Conservation (phyloP, 1,284 basidiomycete species). For the Crucibulum cyathiforme region DNA sequence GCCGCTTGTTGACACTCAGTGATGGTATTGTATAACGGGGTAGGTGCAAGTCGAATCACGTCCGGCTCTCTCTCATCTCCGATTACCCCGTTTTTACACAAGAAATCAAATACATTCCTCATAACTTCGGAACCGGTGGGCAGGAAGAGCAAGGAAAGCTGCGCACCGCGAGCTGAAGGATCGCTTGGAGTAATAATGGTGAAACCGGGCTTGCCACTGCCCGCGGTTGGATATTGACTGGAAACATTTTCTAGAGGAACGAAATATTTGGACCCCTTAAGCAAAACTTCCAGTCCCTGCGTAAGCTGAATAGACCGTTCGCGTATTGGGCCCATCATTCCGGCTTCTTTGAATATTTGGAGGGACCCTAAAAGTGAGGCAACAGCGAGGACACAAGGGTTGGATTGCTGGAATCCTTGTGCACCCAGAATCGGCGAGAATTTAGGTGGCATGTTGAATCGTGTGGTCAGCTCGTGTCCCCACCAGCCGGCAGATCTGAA, state of each 20-base stretch:
- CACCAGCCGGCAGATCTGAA: conserved; percentile 94
- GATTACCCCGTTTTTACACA: conserved; percentile 78
- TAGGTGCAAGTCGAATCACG: conserved; percentile 87
- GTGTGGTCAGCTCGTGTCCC: conserved; percentile 88
- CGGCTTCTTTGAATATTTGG: conserved; percentile 78
- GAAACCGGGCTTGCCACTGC: conserved; percentile 57
- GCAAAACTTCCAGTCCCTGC: conserved; percentile 67
- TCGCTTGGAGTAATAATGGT: conserved; percentile 87
- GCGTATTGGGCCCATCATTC: conserved; percentile 75
- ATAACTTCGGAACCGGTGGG: conserved; percentile 70
- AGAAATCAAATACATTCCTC: conserved; percentile 67
- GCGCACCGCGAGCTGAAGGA: conserved; percentile 76
- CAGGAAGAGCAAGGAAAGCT: conserved; percentile 84
- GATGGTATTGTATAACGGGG: conserved; percentile 84
- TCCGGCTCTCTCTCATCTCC: conserved; percentile 91
- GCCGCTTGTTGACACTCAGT: conserved; percentile 78
- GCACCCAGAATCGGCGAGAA: conserved; percentile 91
- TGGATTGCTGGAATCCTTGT: conserved; percentile 95
- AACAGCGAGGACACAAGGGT: conserved; percentile 84
- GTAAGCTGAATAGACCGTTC: conserved; percentile 78
- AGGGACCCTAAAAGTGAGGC: conserved; percentile 84
- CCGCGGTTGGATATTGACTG: conserved; percentile 33
- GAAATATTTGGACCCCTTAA: conserved; percentile 70
- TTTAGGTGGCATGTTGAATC: conserved; percentile 88
- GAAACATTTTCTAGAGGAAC: conserved; percentile 49